A percentile compares a stretch with the other conserved stretches of the same genome.
Conservation (phyloP, 305 asterid species). For the Petunia hybrid region DNA sequence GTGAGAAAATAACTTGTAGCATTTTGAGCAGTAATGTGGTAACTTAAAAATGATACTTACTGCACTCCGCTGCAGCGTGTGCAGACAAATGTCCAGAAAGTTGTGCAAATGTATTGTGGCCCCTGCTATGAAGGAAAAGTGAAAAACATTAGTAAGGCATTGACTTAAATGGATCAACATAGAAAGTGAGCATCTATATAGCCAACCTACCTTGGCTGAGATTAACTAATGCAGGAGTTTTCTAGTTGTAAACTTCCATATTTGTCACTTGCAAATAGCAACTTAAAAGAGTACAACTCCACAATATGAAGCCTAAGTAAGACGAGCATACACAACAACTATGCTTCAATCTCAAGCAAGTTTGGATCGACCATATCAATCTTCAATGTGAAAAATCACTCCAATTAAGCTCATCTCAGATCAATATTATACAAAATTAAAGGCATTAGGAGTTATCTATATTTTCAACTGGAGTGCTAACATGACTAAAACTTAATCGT, state of each 20-base stretch:
- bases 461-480: background rate
- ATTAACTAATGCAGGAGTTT: too few relatives aligned
- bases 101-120: constrained; percentile 94
- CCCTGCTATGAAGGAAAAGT: constrained; percentile 60
- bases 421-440: too few relatives aligned
- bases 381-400: background rate
- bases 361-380: background rate
- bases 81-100: constrained; percentile 95
- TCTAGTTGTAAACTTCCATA: too few relatives aligned
- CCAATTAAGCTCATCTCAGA: background rate
- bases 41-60: constrained; percentile 60
- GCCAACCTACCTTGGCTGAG: background rate
- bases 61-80: constrained; percentile 92
- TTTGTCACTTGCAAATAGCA: too few relatives aligned
- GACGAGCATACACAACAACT: too few relatives aligned
- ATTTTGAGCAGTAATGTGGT: background rate
- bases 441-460: background rate
- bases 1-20: background rate
- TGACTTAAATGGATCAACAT: background rate
- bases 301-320: too few relatives aligned
- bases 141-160: background rate
- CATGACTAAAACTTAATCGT: constrained; percentile 7
- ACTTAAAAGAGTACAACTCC: too few relatives aligned
- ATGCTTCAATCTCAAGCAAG: background rate
- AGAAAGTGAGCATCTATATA: background rate